phyloP scores from a whole-genome alignment of 2,329 filamentous ascomycete genomes.

The Alternaria hordeiaustralica region DNA sequence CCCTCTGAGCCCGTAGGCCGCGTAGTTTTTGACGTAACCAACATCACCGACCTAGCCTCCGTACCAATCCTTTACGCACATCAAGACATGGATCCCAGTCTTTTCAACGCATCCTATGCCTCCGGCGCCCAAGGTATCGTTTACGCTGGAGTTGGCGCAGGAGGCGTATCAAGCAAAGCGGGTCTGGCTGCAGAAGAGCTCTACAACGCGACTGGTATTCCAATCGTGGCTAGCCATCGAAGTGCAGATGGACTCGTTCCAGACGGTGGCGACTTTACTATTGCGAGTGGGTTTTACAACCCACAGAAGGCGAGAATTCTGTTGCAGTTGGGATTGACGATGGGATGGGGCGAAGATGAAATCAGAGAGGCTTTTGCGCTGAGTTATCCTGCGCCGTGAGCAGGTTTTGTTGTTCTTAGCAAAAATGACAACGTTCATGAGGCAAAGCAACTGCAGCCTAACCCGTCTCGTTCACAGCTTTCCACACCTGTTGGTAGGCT shows the following conservation, averaged over 20 bases:
- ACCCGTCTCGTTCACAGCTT: background rate
- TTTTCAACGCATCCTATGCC: constrained; percentile 58
- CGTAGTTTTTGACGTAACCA: constrained; percentile 50
- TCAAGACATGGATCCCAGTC: constrained; percentile 58
- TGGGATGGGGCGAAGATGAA: constrained; percentile 51
- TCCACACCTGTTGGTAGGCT: background rate
- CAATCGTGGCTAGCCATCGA: constrained; percentile 60
- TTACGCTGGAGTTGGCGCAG: constrained; percentile 63
- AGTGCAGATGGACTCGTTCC: constrained; percentile 62
- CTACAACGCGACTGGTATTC: constrained; percentile 55
- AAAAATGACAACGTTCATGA: background rate
- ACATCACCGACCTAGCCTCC: constrained; percentile 59
- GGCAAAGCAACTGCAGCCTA: background rate
- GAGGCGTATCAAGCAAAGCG: constrained; percentile 49
- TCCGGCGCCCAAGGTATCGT: constrained; percentile 63
- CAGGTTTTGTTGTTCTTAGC: background rate
- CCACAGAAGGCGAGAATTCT: constrained; percentile 63
- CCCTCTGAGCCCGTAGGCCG: constrained; percentile 53
- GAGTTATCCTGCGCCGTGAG: constrained; percentile 35
- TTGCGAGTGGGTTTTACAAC: constrained; percentile 61
- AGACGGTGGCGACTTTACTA: constrained; percentile 36
- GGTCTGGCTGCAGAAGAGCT: constrained; percentile 51
- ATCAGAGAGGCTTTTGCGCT: constrained; percentile 48
- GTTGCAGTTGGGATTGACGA: constrained; percentile 50
- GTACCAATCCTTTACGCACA: constrained; percentile 65